phyloP scores from a whole-genome alignment of 2,329 filamentous ascomycete genomes.

The Lecanicillium sp. region DNA sequence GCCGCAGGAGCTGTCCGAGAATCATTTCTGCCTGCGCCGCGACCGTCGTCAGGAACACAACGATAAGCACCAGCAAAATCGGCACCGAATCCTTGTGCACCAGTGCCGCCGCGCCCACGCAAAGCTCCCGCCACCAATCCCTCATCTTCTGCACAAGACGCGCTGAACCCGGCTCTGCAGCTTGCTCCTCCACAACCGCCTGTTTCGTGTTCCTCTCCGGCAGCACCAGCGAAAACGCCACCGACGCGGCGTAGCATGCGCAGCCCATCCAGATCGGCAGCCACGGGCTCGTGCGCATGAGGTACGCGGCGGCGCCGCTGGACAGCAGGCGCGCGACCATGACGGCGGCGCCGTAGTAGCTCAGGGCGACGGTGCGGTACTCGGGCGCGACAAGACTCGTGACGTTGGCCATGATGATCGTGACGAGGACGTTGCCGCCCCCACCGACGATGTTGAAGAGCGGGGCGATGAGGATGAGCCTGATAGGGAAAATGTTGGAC shows the following conservation, averaged over 20 bases:
- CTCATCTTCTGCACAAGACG: background rate
- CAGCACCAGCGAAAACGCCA: background rate
- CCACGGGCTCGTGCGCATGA: background rate
- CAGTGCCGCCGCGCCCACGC: background rate
- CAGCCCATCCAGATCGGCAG: background rate
- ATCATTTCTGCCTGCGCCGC: background rate
- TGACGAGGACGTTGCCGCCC: background rate
- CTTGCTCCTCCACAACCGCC: background rate
- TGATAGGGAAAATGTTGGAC: background rate
- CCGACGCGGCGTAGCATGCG: background rate
- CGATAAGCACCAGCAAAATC: background rate
- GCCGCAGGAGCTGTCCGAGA: background rate
- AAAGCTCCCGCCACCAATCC: background rate
- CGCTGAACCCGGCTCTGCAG: background rate
- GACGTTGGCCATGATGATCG: background rate
- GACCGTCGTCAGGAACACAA: background rate
- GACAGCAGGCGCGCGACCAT: background rate
- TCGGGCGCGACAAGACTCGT: background rate
- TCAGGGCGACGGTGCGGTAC: background rate
- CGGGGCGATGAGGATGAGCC: background rate
- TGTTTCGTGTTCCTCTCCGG: background rate
- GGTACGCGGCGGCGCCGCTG: background rate
- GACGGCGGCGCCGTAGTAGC: background rate
- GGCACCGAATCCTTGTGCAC: background rate
- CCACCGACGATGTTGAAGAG: background rate